Evolutionary conservation across 352 stramenopile species (phyloP).

Genomic region (Globisporangium nagaii): DNA sequence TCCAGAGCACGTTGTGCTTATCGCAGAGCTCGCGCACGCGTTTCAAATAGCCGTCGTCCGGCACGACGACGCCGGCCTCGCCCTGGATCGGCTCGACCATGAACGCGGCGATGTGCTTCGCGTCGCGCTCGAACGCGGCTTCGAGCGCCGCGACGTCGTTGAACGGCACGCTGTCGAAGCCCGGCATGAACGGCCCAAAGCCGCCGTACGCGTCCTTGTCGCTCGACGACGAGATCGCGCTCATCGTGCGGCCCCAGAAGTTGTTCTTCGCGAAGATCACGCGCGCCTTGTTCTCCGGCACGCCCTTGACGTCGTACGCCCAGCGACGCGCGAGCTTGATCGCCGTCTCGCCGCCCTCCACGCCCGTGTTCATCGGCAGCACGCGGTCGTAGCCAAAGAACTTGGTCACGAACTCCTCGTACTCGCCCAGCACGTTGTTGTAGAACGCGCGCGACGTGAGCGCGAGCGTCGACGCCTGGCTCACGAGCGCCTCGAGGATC

Average conservation of each 20-base stretch:
- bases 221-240: slow-evolving; percentile 94
- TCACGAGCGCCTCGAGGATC: slow-evolving; percentile 92
- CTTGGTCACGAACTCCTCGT: slow-evolving; percentile 95
- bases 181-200: slow-evolving; percentile 98
- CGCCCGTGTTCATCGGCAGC: slow-evolving; percentile 99
- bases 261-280: slow-evolving; percentile 98
- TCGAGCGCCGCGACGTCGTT: slow-evolving; percentile 91
- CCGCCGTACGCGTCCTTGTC: slow-evolving; percentile 82
- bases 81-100: slow-evolving; percentile 99
- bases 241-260: slow-evolving; percentile 98
- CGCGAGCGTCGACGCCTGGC: slow-evolving; percentile 93
- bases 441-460: slow-evolving; percentile 98
- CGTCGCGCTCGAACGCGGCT: slow-evolving; percentile 69
- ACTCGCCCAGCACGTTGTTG: slow-evolving; percentile 96
- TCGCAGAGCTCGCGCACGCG: slow-evolving; percentile 89
- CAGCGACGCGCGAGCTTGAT: slow-evolving; percentile 96
- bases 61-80: slow-evolving; percentile 98
- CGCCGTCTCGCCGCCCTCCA: slow-evolving; percentile 98
- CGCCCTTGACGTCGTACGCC: slow-evolving; percentile 98
- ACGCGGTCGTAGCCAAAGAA: slow-evolving; percentile 97
- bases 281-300: slow-evolving; percentile 86
- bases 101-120: slow-evolving; percentile 93
- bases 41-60: slow-evolving; percentile 94
- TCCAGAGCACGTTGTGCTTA: slow-evolving; percentile 98
- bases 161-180: slow-evolving; percentile 91